phyloP scores from a whole-genome alignment of 805 yeast species.

The Wickerhamomyces silvicola region DNA sequence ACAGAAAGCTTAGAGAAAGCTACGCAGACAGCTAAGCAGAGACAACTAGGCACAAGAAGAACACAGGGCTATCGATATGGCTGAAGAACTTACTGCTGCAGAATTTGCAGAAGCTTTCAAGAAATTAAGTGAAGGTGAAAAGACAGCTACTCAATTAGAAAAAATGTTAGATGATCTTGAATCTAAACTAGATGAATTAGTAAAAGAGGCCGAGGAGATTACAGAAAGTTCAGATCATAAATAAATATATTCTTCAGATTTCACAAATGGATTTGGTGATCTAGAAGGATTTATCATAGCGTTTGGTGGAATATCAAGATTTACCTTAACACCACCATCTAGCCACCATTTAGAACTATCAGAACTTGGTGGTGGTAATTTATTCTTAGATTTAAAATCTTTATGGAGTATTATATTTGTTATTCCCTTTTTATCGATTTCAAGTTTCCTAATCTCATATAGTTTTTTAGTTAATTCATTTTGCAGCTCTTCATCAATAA shows the following conservation, averaged over 20 bases:
- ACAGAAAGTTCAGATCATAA: constrained; percentile 22
- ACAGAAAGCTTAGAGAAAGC: too few species aligned
- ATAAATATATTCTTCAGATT: constrained; percentile 47
- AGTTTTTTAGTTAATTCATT: constrained; percentile 45
- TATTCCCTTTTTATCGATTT: constrained; percentile 5
- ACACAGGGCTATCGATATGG: constrained; percentile 6
- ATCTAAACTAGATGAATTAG: constrained; percentile 51
- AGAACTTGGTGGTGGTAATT: constrained; percentile 85
- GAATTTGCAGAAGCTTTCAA: constrained; percentile 52
- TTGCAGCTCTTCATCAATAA: constrained; percentile 54
- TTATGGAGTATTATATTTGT: constrained; percentile 1
- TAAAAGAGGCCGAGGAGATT: constrained; percentile 38
- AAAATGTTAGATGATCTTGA: constrained; percentile 59
- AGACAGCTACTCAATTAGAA: constrained; percentile 56
- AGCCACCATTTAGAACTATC: constrained; percentile 90
- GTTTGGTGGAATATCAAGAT: constrained; percentile 32
- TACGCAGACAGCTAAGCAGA: too few species aligned
- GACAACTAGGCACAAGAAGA: constrained; percentile 26
- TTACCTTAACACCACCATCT: constrained; percentile 63
- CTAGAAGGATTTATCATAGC: constrained; percentile 61
- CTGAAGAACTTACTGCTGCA: constrained; percentile 7
- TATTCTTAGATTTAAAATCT: constrained; percentile 4
- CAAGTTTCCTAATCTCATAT: constrained; percentile 38
- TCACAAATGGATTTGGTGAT: constrained; percentile 68
- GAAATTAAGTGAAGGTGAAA: constrained; percentile 62